phyloP scores from a whole-genome alignment of 2,329 filamentous ascomycete genomes.

The Talaromyces sp. region DNA sequence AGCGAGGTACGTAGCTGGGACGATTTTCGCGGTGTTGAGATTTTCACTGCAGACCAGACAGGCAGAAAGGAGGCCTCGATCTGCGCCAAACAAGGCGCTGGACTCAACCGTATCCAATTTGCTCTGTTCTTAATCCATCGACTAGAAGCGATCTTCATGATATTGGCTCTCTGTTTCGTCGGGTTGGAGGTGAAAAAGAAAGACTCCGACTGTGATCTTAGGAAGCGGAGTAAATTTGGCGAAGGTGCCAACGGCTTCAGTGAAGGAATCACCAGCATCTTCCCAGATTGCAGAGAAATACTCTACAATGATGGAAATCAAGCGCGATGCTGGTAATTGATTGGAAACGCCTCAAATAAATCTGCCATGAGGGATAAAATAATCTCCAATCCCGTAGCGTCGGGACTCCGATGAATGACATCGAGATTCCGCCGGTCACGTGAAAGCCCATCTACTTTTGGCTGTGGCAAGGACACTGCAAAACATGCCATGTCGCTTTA shows the following conservation, averaged over 20 bases:
- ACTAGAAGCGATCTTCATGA: constrained; percentile 15
- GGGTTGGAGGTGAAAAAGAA: constrained; percentile 49
- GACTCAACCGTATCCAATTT: constrained; percentile 23
- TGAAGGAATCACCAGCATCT: constrained; percentile 37
- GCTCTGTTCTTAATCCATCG: constrained; percentile 19
- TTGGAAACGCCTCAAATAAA: background rate
- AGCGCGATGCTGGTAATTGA: constrained; percentile 4
- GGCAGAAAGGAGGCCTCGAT: constrained; percentile 33
- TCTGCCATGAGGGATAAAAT: constrained; percentile 7
- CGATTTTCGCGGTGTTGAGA: background rate
- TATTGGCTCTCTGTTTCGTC: constrained; percentile 7
- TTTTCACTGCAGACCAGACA: constrained; percentile 16
- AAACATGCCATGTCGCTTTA: background rate
- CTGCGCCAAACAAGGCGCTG: constrained; percentile 22
- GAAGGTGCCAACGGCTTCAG: constrained; percentile 48
- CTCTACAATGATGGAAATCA: constrained; percentile 5
- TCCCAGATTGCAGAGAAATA: constrained; percentile 5
- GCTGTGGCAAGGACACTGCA: background rate
- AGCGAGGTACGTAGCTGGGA: constrained; percentile 9
- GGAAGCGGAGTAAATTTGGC: constrained; percentile 63
- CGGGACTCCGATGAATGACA: background rate
- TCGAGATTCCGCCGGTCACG: background rate
- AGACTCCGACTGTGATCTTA: constrained; percentile 66
- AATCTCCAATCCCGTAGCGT: background rate
- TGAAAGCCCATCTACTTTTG: background rate